Base-by-base conservation (phyloP, 192 early-diverging fungal species). In the Cladochytrium replicatum region DNA sequence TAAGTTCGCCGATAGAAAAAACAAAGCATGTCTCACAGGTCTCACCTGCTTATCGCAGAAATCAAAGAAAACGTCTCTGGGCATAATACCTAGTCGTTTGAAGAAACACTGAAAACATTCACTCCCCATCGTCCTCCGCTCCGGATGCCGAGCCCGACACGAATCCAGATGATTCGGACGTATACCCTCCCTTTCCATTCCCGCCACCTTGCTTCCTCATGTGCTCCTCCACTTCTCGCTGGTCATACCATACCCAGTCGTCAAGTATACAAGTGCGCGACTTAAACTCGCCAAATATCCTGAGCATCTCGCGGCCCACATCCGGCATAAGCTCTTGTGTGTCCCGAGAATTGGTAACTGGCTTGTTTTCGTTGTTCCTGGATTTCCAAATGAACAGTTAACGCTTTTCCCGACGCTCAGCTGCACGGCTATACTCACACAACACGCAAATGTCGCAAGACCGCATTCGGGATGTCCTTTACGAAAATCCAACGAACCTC, bases 311-410 rank as follows among this genome's bases (percentile, higher is more conserved):
- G 19, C 58, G 64, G 27, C 76, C 76, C 46, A 75, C 42, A 5
- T 63, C 66, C 4, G 48, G 23, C 24, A 45, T 34, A 2, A 79
- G 25, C 30, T 79, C 74, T 32, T 79, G 76, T 5, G 76, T 79
- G 42, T 79, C 76, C 0, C 76, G 64, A n/a, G 64, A 68, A 52
- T 79, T 79, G 39, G 73, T 73, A 8, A 79, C 68, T 6, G 76
- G 71, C 44, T 77, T 76, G 52, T 71, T 68, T 37, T 77, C 71
- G 41, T 76, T 76, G 15, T 58, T 32, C 25, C 62, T 68, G 54
- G 4, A 17, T 42, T n/a, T n/a, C n/a, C n/a, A n/a, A n/a, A n/a
- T n/a, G n/a, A n/a, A n/a, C n/a, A n/a, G n/a, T 37, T 37, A 37
- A n/a, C 9, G n/a, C 9, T 37, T 37, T 9, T 9, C 9, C n/a